Base-by-base conservation (phyloP, 1,284 basidiomycete genomes). In the Wallemia ichthyophaga region DNA sequence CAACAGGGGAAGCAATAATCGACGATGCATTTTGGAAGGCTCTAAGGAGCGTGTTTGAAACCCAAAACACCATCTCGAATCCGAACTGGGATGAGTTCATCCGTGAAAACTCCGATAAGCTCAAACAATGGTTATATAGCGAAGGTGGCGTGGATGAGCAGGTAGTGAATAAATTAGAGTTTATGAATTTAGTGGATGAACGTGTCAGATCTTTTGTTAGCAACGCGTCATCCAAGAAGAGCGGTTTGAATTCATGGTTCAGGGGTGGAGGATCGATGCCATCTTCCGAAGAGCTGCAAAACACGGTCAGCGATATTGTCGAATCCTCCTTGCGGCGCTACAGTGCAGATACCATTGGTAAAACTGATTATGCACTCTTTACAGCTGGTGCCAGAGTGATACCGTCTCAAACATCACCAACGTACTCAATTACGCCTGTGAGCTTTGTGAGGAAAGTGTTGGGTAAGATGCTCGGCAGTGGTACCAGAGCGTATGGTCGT, bases 281-380 rank as follows among this genome's bases (percentile, higher is more conserved):
- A 48, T 48, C 37, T 17, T 48, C 37, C 7, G 27, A 56, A 19
- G 25, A 56, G 24, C 25, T 27, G 15, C 55, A 56, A 24, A 25
- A 73, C 9, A 80, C 85, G 59, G 78, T 94, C 61, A 73, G 73
- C 26, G 73, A 78, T 24, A 74, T 92, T 54, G 83, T 94, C 65
- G 80, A 87, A 62, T 67, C 70, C 1, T 73, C 74, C 0, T 67
- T 92, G 1, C 73, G 78, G 32, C 73, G 73, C 32, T 77, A 76
- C 64, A 81, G 78, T 15, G 80, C 85, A 66, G 89, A 95, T 67
- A 75, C 71, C n/a, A 70, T 94, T 53, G 84, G 78, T 0, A 78
- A 78, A 53, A 73, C 82, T 0, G 92, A 98, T 70, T 92, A 78
- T 66, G 91, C 92, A 0, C 72, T 89, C 2, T 81, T 82, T 68